phyloP scores from a whole-genome alignment of 306 rosid species.

The Casuarina cunninghamiana region DNA sequence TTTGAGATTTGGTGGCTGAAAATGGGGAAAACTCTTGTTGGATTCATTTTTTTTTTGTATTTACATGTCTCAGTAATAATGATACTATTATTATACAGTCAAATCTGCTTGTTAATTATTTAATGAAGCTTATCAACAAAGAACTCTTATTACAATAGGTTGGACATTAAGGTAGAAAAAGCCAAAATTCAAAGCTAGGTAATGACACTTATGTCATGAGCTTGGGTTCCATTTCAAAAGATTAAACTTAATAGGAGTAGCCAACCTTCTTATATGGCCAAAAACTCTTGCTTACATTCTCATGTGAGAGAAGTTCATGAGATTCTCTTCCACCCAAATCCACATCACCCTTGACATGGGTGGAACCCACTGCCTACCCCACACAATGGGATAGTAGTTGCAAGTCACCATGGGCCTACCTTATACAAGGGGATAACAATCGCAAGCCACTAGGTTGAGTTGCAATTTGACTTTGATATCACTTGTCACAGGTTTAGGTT shows the following conservation, averaged over 20 bases:
- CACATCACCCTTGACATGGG: too few species aligned
- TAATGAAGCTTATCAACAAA: neutral
- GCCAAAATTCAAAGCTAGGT: neutral
- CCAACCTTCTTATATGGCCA: neutral
- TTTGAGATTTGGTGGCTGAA: neutral
- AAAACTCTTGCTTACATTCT: neutral
- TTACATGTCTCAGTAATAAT: neutral
- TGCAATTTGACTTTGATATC: too few species aligned
- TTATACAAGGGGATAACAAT: too few species aligned
- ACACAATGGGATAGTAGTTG: too few species aligned
- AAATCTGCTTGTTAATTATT: neutral
- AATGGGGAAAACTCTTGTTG: neutral
- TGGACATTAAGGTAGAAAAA: neutral
- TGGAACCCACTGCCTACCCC: too few species aligned
- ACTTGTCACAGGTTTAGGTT: too few species aligned
- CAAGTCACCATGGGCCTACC: too few species aligned
- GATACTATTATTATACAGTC: neutral
- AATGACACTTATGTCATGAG: neutral
- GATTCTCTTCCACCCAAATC: too few species aligned
- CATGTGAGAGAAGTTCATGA: too few species aligned
- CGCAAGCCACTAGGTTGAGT: too few species aligned
- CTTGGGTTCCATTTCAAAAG: neutral
- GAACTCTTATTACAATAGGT: neutral
- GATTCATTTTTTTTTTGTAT: neutral
- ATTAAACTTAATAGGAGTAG: too few species aligned